Base-by-base conservation (phyloP, 306 rosid genomes). In the Inga oerstediana region DNA sequence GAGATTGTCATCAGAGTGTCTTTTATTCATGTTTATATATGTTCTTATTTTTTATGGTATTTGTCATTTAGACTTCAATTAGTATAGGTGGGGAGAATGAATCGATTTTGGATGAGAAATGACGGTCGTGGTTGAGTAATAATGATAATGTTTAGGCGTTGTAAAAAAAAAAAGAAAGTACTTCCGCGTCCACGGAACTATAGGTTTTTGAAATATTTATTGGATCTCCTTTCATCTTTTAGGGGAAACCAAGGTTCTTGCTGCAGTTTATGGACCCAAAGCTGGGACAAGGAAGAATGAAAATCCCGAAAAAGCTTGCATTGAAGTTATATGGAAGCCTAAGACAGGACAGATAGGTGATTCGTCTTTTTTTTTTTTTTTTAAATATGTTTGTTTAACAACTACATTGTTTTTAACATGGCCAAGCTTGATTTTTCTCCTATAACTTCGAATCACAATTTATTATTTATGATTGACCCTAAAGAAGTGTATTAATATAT, bases 271-370 rank as follows among this genome's bases (percentile, higher is more conserved):
- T 22, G 96, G 97, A 27, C 93, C 97, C 58, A 95, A 91, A 86
- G 96, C 93, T 0, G 97, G 99, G 65, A 91, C 93, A 15, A 92
- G 84, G 92, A 95, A 93, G 92, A 92, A 90, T 59, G 99, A 95
- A 74, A 93, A 92, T 85, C 97, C 99, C 0, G 97, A 92, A 82
- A 95, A 90, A 76, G 96, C 98, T 79, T 95, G 91, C 81, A 80
- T 95, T 89, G 99, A 95, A 84, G 91, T 95, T 85, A 89, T 95
- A 88, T 95, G 98, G 99, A 95, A 95, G 81, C 94, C 97, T 14
- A 93, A 90, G 80, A 92, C 99, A 15, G 99, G 99, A 72, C 96
- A 92, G 22, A 89, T 86, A 82, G 96, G 98, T 93, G 48, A 66
- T 39, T 6, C 43, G 78, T 10, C 7, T 58, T 15, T 22, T 1